Percentiles rank a stretch among this genome's conserved stretches.
Conservation (phyloP, 2,329 filamentous ascomycete species). For the Aspergillus neoniger region DNA sequence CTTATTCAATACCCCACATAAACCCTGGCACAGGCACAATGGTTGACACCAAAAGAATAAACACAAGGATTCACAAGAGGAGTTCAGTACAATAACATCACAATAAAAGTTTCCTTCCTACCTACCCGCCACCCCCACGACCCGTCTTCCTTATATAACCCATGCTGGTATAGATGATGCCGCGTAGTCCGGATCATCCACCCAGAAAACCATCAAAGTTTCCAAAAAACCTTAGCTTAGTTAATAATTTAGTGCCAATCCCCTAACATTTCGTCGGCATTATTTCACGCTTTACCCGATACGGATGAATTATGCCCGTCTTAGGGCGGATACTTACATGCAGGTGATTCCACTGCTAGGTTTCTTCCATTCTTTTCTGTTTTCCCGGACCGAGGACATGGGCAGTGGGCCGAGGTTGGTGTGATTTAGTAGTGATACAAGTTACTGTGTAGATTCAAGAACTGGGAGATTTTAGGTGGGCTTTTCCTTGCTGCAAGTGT, state of each 20-base stretch:
- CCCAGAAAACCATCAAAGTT: no score
- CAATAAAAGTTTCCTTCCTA: no score
- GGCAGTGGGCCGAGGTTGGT: conserved; percentile 15
- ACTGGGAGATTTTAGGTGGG: no score
- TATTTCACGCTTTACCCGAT: conserved; percentile 22
- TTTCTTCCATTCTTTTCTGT: neutral
- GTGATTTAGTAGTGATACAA: no score
- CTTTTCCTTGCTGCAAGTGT: no score
- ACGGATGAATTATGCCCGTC: conserved; percentile 17
- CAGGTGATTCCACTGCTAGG: neutral
- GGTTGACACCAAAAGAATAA: neutral
- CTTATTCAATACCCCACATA: neutral
- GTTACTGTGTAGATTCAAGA: no score
- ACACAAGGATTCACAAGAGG: neutral
- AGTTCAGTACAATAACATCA: neutral
- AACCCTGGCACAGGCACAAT: neutral
- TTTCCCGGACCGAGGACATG: conserved; percentile 16
- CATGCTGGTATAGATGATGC: conserved; percentile 44
- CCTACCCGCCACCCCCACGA: no score
- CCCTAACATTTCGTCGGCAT: conserved; percentile 13
- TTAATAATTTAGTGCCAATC: no score
- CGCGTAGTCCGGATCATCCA: conserved; percentile 45
- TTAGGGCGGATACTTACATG: neutral
- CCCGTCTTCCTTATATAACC: conserved; percentile 3
- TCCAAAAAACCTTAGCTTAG: neutral